Conservation (phyloP, 306 rosid species). For the Cucumis melo region DNA sequence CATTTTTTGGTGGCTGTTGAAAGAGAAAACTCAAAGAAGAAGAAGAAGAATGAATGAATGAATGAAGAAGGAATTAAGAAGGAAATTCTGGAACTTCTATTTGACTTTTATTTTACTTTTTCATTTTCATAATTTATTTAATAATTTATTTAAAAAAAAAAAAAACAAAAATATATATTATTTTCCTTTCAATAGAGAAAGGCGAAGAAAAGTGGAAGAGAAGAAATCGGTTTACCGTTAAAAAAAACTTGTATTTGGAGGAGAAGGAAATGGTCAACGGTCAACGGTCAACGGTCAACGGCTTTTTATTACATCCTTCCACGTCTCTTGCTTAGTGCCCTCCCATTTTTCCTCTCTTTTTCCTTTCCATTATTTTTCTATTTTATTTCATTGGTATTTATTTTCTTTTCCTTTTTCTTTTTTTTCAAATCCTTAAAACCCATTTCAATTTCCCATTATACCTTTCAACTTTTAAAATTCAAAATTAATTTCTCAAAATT, state of each 20-base stretch:
- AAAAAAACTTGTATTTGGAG: neutral
- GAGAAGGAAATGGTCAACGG: conserved; percentile 19
- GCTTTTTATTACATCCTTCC: conserved; percentile 9
- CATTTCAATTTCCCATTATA: too few species aligned
- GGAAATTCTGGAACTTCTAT: neutral
- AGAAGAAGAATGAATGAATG: neutral
- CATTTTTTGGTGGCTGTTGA: conserved; percentile 18
- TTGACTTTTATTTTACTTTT: neutral
- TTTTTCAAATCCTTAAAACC: too few species aligned
- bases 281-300: conserved; percentile 7
- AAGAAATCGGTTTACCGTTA: conserved; percentile 26
- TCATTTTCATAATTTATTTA: neutral
- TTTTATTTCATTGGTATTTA: neutral
- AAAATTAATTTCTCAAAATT: too few species aligned
- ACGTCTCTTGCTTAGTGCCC: conserved; percentile 7
- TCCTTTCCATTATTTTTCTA: too few species aligned
- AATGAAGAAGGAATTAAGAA: neutral
- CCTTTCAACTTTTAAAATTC: too few species aligned
- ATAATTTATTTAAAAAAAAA: neutral
- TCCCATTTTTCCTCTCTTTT: neutral
- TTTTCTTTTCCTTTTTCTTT: too few species aligned
- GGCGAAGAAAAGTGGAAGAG: conserved; percentile 21
- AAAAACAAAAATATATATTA: too few species aligned
- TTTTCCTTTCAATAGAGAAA: neutral
- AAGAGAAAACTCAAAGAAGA: neutral